Base-by-base conservation (phyloP, 2,329 filamentous ascomycete genomes). In the Pseudocercospora cruenta region DNA sequence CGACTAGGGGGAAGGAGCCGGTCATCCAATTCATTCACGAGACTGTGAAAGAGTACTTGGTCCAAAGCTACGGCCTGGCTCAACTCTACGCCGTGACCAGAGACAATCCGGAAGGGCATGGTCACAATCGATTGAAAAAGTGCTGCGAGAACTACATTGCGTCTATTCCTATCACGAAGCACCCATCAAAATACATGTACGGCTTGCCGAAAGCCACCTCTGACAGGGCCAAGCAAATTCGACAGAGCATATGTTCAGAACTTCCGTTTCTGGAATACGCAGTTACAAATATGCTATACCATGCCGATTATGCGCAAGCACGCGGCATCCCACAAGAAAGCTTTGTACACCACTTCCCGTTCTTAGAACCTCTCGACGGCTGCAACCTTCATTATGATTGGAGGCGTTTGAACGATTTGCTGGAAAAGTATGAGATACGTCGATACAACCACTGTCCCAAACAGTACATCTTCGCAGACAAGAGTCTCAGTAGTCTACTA, bases 1-100 rank as follows among this genome's bases (percentile, higher is more conserved):
- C 80, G 0, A 81, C 78, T 0, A 77, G 71, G 10, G 69, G 73
- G 12, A 16, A 31, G 22, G 22, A 45, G n/a, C 64, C 61, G 16
- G 80, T 68, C 0, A 80, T 86, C 0, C 84, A 87, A 65, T 87
- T 86, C 70, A 85, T 86, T 3, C 83, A 86, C 49, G 82, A 85
- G 67, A 84, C 83, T 0, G 82, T 85, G 24, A 57, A 26, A 57
- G 24, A 22, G 24, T 24, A 14, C n/a, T 24, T 57, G 24, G 26
- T 28, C 22, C n/a, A 19, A 22, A 26, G 19, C 53, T 12, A 5
- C n/a, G 24, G 26, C 24, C 26, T 57, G n/a, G 53, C 53, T 9
- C 19, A 26, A 57, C 26, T 39, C 16, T 7, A 39, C 33, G 7
- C 33, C 33, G 33, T 16, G 33, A 39, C 33, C 33, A 39, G 33